Base-by-base conservation (phyloP, 2,329 filamentous ascomycete species). In the Ustilaginoidea virens region DNA sequence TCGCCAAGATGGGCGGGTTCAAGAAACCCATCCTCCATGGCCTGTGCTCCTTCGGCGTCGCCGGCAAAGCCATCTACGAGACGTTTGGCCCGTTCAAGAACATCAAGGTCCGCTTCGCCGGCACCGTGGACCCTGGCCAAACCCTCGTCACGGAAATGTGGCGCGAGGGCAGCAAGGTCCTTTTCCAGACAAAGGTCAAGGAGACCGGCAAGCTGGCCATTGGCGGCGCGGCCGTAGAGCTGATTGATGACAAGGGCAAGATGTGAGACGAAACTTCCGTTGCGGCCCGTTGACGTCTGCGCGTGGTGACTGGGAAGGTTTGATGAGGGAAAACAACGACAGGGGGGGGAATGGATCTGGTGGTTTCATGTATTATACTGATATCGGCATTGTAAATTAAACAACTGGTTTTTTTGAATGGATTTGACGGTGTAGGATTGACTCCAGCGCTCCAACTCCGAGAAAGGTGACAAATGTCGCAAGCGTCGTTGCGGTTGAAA, bases 1-100 rank as follows among this genome's bases (percentile, higher is more conserved):
- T 98, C 56, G 82, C 82, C 59, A 90, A 90, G 62, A 76, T 92
- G 43, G 90, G 87, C 34, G 90, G 90, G 34, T 98, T 98, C 73
- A 80, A 90, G 59, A 72, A 64, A 17, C 90, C 90, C 9, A 98
- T 98, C 50, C 65, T 98, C 30, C 90, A 98, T 61, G 90, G 90
- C n/a, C 72, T 98, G 21, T 93, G 85, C 69, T 90, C 76, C 51
- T 87, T 98, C 46, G 90, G 90, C 42, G 73, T 96, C 40, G 77
- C 81, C 11, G 82, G 78, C 39, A 94, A 93, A 67, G 85, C 87
- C 35, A 74, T 98, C 22, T 79, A 86, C 51, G 70, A 83, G 56
- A 77, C 66, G 8, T 96, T 75, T 46, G 90, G 90, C 4, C 58
- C 69, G 26, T 85, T 80, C 60, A 82, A 80, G 66, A 92, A 85